These are phyloP conservation scores for Echinosophora koreensis DNA, from an alignment of 306 rosid genomes.

Conservation along the genomic window DNA sequence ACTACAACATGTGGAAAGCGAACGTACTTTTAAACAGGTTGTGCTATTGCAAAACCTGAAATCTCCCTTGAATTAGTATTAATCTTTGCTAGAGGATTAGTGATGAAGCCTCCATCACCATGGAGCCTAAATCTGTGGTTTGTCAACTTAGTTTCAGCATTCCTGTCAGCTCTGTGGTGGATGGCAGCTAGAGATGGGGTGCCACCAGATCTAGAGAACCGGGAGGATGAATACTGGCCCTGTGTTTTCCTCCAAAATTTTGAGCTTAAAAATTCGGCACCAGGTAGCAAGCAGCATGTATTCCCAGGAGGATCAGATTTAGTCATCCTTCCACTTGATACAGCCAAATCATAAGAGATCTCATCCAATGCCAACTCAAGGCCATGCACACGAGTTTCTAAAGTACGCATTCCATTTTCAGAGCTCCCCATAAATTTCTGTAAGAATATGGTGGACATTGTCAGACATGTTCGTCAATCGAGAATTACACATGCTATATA, in stretches of 20 bases:
- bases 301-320: conserved; percentile 50
- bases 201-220: conserved; percentile 57
- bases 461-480: conserved; percentile 40
- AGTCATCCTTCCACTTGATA: conserved; percentile 85
- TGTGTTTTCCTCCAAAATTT: conserved; percentile 86
- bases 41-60: conserved; percentile 34
- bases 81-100: conserved; percentile 85
- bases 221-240: conserved; percentile 60
- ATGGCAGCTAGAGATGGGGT: conserved; percentile 58
- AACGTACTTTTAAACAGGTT: conserved; percentile 52
- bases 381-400: conserved; percentile 97
- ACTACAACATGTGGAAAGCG: neutral
- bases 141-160: conserved; percentile 55
- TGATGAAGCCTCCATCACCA: conserved; percentile 72
- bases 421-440: conserved; percentile 97
- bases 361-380: conserved; percentile 93
- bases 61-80: conserved; percentile 55
- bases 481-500: conserved; percentile 35
- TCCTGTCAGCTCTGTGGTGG: conserved; percentile 51
- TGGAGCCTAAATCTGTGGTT: conserved; percentile 56
- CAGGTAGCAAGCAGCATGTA: conserved; percentile 85
- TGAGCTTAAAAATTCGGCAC: conserved; percentile 82
- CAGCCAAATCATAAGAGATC: conserved; percentile 90
- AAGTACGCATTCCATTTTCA: conserved; percentile 84
- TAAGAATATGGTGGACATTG: conserved; percentile 22